Evolutionary conservation across 148 eudicot species (phyloP), one percentile per base, ranked within the genome.

Genomic region (Spergularia marina): DNA sequence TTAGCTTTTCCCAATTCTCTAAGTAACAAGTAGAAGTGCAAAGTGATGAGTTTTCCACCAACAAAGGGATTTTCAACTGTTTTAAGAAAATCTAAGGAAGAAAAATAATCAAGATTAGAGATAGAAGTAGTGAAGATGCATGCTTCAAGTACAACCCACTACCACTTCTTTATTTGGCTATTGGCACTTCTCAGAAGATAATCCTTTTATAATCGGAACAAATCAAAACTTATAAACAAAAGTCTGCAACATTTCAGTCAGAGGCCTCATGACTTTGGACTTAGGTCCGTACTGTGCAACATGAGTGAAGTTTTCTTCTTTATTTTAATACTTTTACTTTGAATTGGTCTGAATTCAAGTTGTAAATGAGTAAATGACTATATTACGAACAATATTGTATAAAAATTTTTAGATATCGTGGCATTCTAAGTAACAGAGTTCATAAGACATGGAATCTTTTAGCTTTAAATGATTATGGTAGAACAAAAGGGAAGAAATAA

Each of bases 131-230:
- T 39, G 65, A 70, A 80, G 74, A 70, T 74, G 78, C 82, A 70
- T 70, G 78, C 54, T 75, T 70, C 70, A 75, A 80, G 79, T 80
- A 80, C 82, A 56, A 54, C 67, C 67, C 79, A 80, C 82, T 70
- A 63, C 56, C 6, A 74, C 55, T 79, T 59, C 70, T 70, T 63
- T 75, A 74, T 21, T 62, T 70, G 59, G 53, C 62, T 74, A 41
- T 66, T 63, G 40, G 53, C 74, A 80, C 51, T 80, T 65, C 61
- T 74, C 36, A 60, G 58, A 20, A 61, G 78, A 74, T 69, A 70
- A 61, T 64, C 75, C 58, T 39, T 68, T 60, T 6, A 74, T 68
- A 39, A 60, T 41, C 71, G 75, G 36, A 63, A 70, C 65, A 70
- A 54, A 75, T 69, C 18, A 57, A 20, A 64, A 2, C 49, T 44